These are phyloP conservation scores for Triticum aestivum DNA, from an alignment of 176 grass and related monocot species.

Conservation along the genomic window DNA sequence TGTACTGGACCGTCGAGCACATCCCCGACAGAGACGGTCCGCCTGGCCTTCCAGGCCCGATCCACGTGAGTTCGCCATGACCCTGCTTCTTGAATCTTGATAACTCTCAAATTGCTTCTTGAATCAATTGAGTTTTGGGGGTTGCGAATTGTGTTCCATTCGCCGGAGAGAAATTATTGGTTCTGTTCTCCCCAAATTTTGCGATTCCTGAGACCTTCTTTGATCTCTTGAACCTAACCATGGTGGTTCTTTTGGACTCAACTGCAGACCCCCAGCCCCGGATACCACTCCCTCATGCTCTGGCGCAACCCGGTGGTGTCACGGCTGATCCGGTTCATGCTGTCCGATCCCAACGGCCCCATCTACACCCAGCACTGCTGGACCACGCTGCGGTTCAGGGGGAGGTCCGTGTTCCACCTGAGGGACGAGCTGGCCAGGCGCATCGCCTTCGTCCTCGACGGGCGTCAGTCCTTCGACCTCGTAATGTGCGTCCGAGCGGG, in stretches of 20 bases:
- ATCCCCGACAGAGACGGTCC: neutral
- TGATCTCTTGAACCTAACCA: neutral
- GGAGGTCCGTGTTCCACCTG: neutral
- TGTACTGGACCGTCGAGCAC: conserved; percentile 7
- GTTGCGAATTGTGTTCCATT: too few relatives aligned
- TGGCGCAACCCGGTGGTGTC: neutral
- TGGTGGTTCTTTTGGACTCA: neutral
- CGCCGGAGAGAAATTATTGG: too few relatives aligned
- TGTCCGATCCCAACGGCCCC: neutral
- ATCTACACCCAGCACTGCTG: neutral
- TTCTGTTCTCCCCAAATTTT: too few relatives aligned
- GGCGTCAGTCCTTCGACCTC: neutral
- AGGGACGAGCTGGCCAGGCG: neutral
- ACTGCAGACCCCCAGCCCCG: neutral
- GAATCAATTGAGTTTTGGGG: neutral
- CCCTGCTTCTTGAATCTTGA: neutral
- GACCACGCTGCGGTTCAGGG: neutral
- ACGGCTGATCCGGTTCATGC: neutral
- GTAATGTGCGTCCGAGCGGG: conserved; percentile 11
- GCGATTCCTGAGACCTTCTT: neutral
- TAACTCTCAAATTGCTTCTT: neutral
- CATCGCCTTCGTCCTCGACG: neutral
- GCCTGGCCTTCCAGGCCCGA: neutral
- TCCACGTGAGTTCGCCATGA: neutral
- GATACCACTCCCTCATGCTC: neutral